Conservation (phyloP, 179 eudicot species). For the Beta lomatogona region DNA sequence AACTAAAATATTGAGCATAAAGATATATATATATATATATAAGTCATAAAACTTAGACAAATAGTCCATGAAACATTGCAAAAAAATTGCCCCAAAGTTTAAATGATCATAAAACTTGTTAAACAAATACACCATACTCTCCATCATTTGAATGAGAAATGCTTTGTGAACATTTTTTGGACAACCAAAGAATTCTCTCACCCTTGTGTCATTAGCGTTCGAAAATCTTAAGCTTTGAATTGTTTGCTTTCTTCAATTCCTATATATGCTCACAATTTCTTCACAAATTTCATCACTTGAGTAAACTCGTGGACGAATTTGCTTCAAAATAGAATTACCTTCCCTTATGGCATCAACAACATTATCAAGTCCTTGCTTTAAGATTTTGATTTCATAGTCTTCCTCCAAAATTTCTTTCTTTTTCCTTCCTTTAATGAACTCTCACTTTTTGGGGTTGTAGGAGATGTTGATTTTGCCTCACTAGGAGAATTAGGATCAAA, state of each 20-base stretch:
- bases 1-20: no score
- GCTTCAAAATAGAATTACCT: background rate
- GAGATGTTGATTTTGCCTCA: background rate
- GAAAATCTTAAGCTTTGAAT: background rate
- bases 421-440: background rate
- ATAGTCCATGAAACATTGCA: no score
- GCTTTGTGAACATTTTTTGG: background rate
- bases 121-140: background rate
- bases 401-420: background rate
- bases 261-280: background rate
- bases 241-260: conserved; percentile 4
- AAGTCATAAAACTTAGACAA: no score
- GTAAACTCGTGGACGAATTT: background rate
- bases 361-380: conserved; percentile 1
- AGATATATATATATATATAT: no score
- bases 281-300: background rate
- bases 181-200: conserved; percentile 10
- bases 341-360: conserved; percentile 7
- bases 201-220: conserved; percentile 1
- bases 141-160: background rate
- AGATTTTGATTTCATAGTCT: background rate
- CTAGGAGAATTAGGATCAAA: background rate
- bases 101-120: no score
- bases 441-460: background rate
- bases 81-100: no score